Percentiles rank a stretch among this genome's conserved stretches.
These are phyloP conservation scores for Passiflora organensis DNA, from an alignment of 345 rosid genomes.

Conservation along the genomic window DNA sequence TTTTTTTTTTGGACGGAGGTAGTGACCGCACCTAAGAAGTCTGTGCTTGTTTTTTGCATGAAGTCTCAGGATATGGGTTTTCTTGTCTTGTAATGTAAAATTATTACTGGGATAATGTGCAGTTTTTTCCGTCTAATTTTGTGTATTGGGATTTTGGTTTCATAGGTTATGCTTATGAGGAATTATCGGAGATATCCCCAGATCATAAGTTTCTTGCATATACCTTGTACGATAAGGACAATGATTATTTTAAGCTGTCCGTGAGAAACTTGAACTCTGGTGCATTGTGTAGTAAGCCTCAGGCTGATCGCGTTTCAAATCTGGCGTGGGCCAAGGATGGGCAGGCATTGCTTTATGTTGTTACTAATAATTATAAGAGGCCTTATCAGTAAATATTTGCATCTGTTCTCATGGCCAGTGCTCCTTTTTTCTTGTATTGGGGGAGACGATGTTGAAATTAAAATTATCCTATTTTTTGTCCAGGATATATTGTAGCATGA, in stretches of 20 bases:
- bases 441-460: conserved; percentile 8
- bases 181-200: conserved; percentile 84
- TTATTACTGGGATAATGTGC: neutral
- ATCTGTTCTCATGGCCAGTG: neutral
- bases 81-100: too few species aligned
- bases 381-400: conserved; percentile 50
- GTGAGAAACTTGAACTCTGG: conserved; percentile 89
- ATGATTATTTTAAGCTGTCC: conserved; percentile 65
- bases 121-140: conserved; percentile 5
- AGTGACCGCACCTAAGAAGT: too few species aligned
- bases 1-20: too few species aligned
- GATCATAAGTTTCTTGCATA: conserved; percentile 92
- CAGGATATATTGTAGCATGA: conserved; percentile 76
- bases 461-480: conserved; percentile 2
- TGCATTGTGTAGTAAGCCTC: conserved; percentile 87
- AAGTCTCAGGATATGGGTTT: too few species aligned
- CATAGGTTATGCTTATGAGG: conserved; percentile 92
- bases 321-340: conserved; percentile 91
- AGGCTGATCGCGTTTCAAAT: conserved; percentile 73
- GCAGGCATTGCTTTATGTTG: conserved; percentile 77
- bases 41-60: too few species aligned
- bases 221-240: conserved; percentile 95
- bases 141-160: neutral
- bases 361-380: conserved; percentile 78
- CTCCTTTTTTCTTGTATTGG: neutral